phyloP scores from a whole-genome alignment of 805 yeast genomes.

The Wickerhamiella alocasiicola region DNA sequence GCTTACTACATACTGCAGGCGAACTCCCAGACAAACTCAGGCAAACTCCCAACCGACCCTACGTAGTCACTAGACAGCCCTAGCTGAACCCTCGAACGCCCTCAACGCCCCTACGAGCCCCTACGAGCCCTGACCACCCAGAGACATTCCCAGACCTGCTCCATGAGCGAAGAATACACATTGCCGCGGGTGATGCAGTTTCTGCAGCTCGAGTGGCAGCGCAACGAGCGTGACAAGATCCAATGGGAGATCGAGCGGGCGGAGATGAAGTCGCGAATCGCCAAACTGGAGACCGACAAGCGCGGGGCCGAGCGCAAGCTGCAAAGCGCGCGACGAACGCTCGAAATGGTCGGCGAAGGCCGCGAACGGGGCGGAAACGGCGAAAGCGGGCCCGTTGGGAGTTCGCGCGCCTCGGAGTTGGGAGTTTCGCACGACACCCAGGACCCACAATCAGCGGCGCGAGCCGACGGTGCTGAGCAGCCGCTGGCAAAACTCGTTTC shows the following conservation, averaged over 20 bases:
- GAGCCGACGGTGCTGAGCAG: neutral
- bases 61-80: too few relatives aligned
- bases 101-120: neutral
- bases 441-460: neutral
- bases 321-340: constrained; percentile 21
- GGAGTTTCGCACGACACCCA: neutral
- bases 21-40: too few relatives aligned
- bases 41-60: too few relatives aligned
- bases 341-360: constrained; percentile 16
- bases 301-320: constrained; percentile 26
- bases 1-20: too few relatives aligned
- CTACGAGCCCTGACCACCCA: neutral
- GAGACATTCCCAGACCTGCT: neutral
- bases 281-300: constrained; percentile 43
- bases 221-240: constrained; percentile 46
- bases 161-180: constrained; percentile 25
- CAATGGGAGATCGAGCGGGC: constrained; percentile 50
- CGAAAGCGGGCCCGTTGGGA: too few relatives aligned
- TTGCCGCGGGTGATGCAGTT: constrained; percentile 48
- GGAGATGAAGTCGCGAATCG: constrained; percentile 43
- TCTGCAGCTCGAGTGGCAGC: constrained; percentile 50
- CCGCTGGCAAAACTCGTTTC: constrained; percentile 3
- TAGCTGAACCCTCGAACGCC: too few relatives aligned
- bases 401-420: too few relatives aligned
- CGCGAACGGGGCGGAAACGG: neutral